Conservation (phyloP, 441 rosid genomes). For the Brassica hybrid region DNA sequence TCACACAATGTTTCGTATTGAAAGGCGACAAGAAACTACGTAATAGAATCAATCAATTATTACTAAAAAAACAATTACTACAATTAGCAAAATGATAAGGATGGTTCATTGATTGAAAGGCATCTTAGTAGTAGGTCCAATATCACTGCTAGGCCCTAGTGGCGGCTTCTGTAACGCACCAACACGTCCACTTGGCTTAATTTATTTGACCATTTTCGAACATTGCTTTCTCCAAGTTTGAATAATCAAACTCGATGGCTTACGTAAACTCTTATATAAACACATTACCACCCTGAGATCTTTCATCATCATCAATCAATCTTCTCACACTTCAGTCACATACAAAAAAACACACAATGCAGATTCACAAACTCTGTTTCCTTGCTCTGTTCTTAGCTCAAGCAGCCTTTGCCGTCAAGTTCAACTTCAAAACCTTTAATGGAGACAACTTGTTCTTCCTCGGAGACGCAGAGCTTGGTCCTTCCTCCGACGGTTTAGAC, state of each 20-base stretch:
- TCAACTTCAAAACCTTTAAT: constrained; percentile 38
- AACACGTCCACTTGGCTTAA: constrained; percentile 32
- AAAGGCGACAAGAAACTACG: background rate
- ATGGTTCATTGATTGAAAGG: constrained; percentile 10
- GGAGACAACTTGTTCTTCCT: constrained; percentile 26
- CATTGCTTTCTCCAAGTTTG: background rate
- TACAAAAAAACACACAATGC: constrained; percentile 15
- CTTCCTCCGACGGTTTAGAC: constrained; percentile 20
- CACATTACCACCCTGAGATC: background rate
- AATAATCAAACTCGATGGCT: constrained; percentile 31
- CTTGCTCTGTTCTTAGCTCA: constrained; percentile 36
- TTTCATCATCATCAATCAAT: constrained; percentile 8
- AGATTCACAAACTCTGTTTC: constrained; percentile 39
- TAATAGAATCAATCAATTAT: background rate
- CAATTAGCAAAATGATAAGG: background rate
- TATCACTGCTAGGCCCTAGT: background rate
- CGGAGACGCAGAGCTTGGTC: constrained; percentile 42
- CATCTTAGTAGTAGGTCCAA: constrained; percentile 14
- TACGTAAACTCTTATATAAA: constrained; percentile 21
- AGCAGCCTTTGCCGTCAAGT: constrained; percentile 30
- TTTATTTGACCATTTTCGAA: constrained; percentile 31
- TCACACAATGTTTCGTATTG: background rate
- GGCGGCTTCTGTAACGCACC: constrained; percentile 18
- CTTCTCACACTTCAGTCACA: constrained; percentile 1
- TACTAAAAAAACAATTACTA: background rate